A percentile compares a stretch with the other conserved stretches of the same genome.
Conservation (phyloP, 148 eudicot species). For the Rhododendron ferrugineum region DNA sequence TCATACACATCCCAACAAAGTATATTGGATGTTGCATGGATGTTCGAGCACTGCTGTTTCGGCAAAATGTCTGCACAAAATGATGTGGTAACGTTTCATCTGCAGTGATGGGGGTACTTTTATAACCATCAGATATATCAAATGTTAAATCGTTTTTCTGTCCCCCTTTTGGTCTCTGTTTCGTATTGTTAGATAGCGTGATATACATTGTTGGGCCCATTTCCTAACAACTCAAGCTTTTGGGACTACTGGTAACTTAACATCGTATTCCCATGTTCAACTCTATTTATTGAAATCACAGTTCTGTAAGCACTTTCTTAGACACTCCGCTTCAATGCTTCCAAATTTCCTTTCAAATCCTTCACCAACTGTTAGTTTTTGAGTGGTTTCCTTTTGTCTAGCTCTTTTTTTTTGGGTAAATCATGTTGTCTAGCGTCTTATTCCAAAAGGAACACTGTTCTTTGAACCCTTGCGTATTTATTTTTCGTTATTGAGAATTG, state of each 20-base stretch:
- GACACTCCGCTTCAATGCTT: not conserved
- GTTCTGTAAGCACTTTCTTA: not conserved
- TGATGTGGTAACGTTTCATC: not conserved
- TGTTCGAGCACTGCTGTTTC: not conserved
- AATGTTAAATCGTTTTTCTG: not conserved
- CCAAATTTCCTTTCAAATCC: not conserved
- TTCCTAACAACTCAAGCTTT: not conserved
- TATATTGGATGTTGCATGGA: not conserved
- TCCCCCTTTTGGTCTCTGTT: not conserved
- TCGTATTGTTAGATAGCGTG: not conserved
- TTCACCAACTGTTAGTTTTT: not conserved
- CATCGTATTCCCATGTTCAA: not conserved
- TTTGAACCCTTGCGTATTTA: not conserved
- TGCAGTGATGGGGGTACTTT: not conserved
- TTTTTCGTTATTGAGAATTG: not conserved
- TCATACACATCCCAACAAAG: not conserved
- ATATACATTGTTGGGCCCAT: not conserved
- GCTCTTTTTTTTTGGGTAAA: too few relatives aligned
- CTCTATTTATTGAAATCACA: not conserved
- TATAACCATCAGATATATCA: not conserved
- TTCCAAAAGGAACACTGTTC: not conserved
- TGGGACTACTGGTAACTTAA: too few relatives aligned
- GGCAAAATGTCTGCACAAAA: not conserved
- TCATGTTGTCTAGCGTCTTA: not conserved
- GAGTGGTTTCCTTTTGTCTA: not conserved